These are phyloP conservation scores for Geotrichum restrictum DNA, from an alignment of 1,139 yeast species.

Conservation along the genomic window DNA sequence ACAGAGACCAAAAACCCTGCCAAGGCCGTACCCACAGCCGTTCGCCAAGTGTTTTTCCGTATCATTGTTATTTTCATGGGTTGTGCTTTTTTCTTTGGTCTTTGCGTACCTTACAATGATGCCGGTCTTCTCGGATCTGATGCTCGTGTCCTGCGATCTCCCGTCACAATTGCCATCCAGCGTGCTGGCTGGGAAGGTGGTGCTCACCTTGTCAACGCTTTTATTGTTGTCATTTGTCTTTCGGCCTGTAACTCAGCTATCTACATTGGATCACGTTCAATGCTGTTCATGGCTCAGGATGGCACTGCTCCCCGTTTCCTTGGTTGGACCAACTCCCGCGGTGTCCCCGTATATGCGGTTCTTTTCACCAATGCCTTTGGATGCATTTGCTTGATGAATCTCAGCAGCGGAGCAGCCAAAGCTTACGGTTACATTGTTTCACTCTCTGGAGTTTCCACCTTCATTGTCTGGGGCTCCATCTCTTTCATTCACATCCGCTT, in stretches of 20 bases:
- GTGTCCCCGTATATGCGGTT: constrained; percentile 58
- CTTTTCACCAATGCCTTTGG: constrained; percentile 44
- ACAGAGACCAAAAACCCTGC: constrained; percentile 85
- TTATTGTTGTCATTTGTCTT: constrained; percentile 62
- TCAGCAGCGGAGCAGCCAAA: constrained; percentile 56
- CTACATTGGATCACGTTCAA: constrained; percentile 57
- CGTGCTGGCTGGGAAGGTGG: constrained; percentile 66
- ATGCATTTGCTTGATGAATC: constrained; percentile 60
- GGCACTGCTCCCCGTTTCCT: constrained; percentile 61
- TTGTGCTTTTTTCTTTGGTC: constrained; percentile 74
- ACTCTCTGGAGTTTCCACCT: constrained; percentile 59
- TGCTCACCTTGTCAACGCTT: constrained; percentile 71
- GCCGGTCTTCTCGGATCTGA: constrained; percentile 41
- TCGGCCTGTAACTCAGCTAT: constrained; percentile 75
- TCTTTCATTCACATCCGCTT: constrained; percentile 51
- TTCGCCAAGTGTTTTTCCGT: constrained; percentile 75
- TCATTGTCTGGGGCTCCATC: constrained; percentile 52
- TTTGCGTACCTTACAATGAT: constrained; percentile 76
- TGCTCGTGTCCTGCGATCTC: constrained; percentile 55
- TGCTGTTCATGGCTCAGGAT: constrained; percentile 55
- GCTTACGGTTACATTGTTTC: constrained; percentile 85
- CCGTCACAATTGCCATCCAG: constrained; percentile 70
- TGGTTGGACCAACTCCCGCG: constrained; percentile 53
- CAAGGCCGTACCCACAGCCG: constrained; percentile 80
- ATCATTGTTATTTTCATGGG: constrained; percentile 76